Evolutionary conservation across 2,329 filamentous ascomycete species (phyloP).

Genomic region (Intubia oerlemansii): DNA sequence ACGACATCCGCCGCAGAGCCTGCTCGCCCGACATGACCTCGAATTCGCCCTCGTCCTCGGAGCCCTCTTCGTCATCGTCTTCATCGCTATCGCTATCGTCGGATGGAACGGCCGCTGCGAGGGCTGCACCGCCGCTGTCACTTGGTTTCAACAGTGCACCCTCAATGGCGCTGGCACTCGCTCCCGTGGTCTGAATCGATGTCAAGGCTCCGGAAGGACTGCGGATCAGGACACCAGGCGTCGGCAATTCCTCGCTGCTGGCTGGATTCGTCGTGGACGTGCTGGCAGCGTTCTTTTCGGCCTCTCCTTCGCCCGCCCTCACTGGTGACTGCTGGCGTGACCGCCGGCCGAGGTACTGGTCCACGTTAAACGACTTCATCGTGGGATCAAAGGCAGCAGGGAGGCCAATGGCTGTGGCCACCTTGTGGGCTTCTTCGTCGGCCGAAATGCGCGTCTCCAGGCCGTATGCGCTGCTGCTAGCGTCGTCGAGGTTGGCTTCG

Average conservation of each 20-base stretch:
- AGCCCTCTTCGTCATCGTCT: conserved; percentile 18
- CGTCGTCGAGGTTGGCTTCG: conserved; percentile 35
- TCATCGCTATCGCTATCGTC: conserved; percentile 22
- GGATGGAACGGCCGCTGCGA: conserved; percentile 7
- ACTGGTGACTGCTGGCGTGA: conserved; percentile 6
- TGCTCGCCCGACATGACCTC: conserved; percentile 18
- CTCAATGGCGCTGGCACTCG: too few species aligned
- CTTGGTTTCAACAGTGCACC: too few species aligned
- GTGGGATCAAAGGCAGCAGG: conserved; percentile 42
- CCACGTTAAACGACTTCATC: conserved; percentile 29
- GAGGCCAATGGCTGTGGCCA: conserved; percentile 39
- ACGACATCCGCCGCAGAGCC: conserved; percentile 19
- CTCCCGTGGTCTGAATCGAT: too few species aligned
- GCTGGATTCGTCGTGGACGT: conserved; percentile 1
- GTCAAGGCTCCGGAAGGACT: too few species aligned
- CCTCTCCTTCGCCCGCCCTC: too few species aligned
- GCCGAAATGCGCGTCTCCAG: conserved; percentile 31
- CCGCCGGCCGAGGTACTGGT: conserved; percentile 6
- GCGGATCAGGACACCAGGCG: too few species aligned
- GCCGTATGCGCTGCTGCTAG: conserved; percentile 28
- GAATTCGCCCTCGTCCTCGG: conserved; percentile 20
- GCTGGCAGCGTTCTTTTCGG: too few species aligned
- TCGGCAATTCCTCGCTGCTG: too few species aligned
- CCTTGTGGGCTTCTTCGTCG: conserved; percentile 42
- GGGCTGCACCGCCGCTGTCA: conserved; percentile 1